Conservation (phyloP, 495 filamentous ascomycete genomes). For the Lophiotrema nucula region DNA sequence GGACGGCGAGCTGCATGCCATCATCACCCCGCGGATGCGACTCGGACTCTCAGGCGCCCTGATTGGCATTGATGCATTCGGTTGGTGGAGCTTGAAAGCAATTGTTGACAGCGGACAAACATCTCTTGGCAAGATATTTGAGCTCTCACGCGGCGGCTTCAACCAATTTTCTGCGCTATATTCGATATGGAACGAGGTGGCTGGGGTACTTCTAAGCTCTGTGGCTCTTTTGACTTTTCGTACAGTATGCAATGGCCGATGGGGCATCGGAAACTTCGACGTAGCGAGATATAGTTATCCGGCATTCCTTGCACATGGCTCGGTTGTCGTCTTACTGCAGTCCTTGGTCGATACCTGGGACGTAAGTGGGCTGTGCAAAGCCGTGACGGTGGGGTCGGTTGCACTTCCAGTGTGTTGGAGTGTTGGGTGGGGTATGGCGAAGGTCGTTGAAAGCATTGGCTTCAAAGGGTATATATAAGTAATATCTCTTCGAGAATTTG, state of each 20-base stretch:
- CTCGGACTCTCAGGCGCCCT: neutral
- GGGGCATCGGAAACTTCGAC: conserved; percentile 1
- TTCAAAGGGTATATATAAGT: conserved; percentile 1
- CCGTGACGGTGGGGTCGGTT: conserved; percentile 3
- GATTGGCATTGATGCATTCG: neutral
- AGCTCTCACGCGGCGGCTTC: conserved; percentile 1
- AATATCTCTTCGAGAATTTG: neutral
- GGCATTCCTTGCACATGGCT: conserved; percentile 13
- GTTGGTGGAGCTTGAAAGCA: neutral
- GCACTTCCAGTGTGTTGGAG: neutral
- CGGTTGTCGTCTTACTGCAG: conserved; percentile 6
- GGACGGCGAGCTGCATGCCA: neutral
- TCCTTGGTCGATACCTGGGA: conserved; percentile 6
- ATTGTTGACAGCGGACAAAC: neutral
- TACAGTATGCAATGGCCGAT: neutral
- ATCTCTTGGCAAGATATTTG: neutral
- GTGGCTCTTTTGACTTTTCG: neutral
- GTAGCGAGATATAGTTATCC: conserved; percentile 14
- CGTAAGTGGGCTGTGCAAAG: neutral
- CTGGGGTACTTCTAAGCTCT: neutral
- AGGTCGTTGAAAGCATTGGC: neutral
- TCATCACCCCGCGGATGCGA: neutral
- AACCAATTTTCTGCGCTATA: conserved; percentile 1
- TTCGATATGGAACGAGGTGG: conserved; percentile 4
- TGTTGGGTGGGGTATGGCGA: conserved; percentile 3